Evolutionary conservation across 2,329 filamentous ascomycete genomes (phyloP).

Genomic region (Fusarium acutatum): DNA sequence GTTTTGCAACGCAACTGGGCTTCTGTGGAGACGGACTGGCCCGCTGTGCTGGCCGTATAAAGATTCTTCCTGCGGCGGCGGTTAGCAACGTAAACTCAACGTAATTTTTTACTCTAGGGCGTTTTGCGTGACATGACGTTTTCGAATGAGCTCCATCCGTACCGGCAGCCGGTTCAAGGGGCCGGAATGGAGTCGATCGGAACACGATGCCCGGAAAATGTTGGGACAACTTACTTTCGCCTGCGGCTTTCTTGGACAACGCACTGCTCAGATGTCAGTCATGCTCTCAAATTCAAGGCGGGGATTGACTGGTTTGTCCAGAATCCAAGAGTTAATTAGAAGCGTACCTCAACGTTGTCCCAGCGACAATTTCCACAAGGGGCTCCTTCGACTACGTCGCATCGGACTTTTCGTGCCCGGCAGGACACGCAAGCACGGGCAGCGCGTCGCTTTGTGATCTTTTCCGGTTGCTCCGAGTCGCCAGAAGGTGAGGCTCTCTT

Average conservation of each 20-base stretch:
- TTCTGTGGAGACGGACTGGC: slow-evolving; percentile 53
- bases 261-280: slow-evolving; percentile 54
- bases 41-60: slow-evolving; percentile 50
- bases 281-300: slow-evolving; percentile 11
- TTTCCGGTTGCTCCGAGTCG: slow-evolving; percentile 49
- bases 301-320: slow-evolving; percentile 5
- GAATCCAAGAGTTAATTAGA: background rate
- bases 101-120: background rate
- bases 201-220: slow-evolving; percentile 8
- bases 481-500: slow-evolving; percentile 46
- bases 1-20: slow-evolving; percentile 54
- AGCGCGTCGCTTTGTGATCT: slow-evolving; percentile 80
- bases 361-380: slow-evolving; percentile 89
- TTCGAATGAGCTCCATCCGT: slow-evolving; percentile 15
- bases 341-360: slow-evolving; percentile 72
- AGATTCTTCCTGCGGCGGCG: slow-evolving; percentile 53
- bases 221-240: slow-evolving; percentile 73
- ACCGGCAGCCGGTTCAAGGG: slow-evolving; percentile 1
- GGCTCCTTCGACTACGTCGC: slow-evolving; percentile 89
- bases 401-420: slow-evolving; percentile 88
- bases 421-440: slow-evolving; percentile 91
- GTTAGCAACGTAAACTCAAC: slow-evolving; percentile 35
- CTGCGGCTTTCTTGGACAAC: slow-evolving; percentile 83
- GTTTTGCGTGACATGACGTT: slow-evolving; percentile 29
- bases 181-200: slow-evolving; percentile 7